Evolutionary conservation across 306 rosid species (phyloP).

Genomic region (Citrullus mucosospermus): DNA sequence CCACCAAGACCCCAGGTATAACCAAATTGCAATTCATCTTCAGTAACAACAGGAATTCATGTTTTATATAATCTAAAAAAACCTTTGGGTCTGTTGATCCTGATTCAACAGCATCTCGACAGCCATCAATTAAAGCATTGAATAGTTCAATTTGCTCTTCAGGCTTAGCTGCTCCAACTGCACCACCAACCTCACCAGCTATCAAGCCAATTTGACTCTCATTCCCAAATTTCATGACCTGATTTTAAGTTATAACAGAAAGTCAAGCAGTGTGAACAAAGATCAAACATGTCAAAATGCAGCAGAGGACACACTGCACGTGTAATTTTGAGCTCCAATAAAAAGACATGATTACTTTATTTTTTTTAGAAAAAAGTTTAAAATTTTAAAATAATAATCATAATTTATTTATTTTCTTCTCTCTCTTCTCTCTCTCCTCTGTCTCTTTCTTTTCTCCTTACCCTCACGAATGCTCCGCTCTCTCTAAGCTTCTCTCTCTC

Average conservation of each 20-base stretch:
- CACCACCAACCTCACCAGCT: conserved; percentile 78
- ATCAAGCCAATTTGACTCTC: conserved; percentile 71
- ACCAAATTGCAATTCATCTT: conserved; percentile 1
- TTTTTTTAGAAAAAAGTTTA: too few species aligned
- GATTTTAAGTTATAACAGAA: conserved; percentile 7
- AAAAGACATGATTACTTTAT: too few species aligned
- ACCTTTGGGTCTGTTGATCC: conserved; percentile 84
- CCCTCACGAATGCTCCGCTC: too few species aligned
- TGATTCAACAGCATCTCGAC: conserved; percentile 70
- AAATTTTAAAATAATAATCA: too few species aligned
- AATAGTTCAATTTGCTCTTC: conserved; percentile 75
- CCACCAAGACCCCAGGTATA: not conserved
- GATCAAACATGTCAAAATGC: conserved; percentile 1
- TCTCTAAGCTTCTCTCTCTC: too few species aligned
- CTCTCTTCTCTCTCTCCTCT: too few species aligned
- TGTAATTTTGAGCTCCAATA: too few species aligned
- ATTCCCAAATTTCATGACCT: conserved; percentile 94
- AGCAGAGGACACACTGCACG: not conserved
- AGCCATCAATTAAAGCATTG: conserved; percentile 68
- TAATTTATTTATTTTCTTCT: too few species aligned
- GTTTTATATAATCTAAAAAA: conserved; percentile 11
- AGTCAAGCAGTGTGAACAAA: not conserved
- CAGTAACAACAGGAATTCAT: conserved; percentile 1
- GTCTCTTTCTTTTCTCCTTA: too few species aligned
- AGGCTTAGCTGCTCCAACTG: conserved; percentile 51